Conservation (phyloP, 805 yeast genomes). For the Cyberlindnera xylosilytica region DNA sequence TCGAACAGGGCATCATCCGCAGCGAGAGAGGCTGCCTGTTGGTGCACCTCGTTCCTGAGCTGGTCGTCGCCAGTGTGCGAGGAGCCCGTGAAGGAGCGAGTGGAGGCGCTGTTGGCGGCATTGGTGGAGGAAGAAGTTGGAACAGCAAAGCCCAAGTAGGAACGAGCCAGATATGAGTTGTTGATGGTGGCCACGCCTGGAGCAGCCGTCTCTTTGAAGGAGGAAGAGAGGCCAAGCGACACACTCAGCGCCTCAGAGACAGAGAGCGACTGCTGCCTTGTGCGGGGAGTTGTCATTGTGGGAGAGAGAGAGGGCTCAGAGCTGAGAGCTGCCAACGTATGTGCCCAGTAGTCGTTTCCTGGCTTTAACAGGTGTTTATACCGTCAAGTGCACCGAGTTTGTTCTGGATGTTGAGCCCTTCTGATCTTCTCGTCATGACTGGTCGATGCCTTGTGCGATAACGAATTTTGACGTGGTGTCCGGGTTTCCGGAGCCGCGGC, state of each 20-base stretch:
- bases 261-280: slow-evolving; percentile 19
- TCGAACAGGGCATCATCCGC: slow-evolving; percentile 48
- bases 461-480: too few species aligned
- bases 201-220: slow-evolving; percentile 18
- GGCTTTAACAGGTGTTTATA: too few species aligned
- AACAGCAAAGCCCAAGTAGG: slow-evolving; percentile 27
- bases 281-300: neutral
- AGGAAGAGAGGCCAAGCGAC: slow-evolving; percentile 27
- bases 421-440: too few species aligned
- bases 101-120: neutral
- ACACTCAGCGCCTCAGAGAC: slow-evolving; percentile 27
- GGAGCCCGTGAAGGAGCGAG: slow-evolving; percentile 1
- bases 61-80: slow-evolving; percentile 2
- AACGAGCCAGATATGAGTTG: slow-evolving; percentile 22
- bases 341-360: too few species aligned
- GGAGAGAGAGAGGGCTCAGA: too few species aligned
- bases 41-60: slow-evolving; percentile 32
- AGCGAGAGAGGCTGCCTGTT: slow-evolving; percentile 55
- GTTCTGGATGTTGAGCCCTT: too few species aligned
- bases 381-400: too few species aligned
- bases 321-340: too few species aligned
- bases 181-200: slow-evolving; percentile 9
- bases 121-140: neutral
- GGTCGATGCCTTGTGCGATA: too few species aligned
- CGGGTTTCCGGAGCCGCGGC: too few species aligned